These are phyloP conservation scores for Aspergillus intermedius DNA, from an alignment of 2,329 filamentous ascomycete species.

Conservation along the genomic window DNA sequence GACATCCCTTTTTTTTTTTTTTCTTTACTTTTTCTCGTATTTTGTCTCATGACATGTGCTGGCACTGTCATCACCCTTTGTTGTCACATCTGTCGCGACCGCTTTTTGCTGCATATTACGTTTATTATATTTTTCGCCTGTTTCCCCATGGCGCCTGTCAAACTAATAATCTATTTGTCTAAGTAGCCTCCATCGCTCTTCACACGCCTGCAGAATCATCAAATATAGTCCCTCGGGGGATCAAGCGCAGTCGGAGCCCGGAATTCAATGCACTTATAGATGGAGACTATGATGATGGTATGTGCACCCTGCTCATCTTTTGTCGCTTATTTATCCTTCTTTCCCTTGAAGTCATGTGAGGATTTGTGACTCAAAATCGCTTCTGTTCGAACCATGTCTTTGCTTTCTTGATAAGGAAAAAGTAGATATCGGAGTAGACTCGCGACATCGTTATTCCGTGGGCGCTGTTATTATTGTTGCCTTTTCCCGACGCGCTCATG, in stretches of 20 bases:
- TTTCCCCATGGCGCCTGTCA: slow-evolving; percentile 21
- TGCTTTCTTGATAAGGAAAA: not conserved
- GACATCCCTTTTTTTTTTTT: slow-evolving; percentile 51
- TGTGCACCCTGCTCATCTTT: slow-evolving; percentile 41
- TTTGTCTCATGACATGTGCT: slow-evolving; percentile 5
- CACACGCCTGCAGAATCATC: slow-evolving; percentile 37
- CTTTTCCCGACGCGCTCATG: slow-evolving; percentile 32
- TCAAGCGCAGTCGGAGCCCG: slow-evolving; percentile 75
- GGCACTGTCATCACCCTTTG: not conserved
- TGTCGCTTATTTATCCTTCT: slow-evolving; percentile 8
- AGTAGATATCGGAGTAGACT: slow-evolving; percentile 11
- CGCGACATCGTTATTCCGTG: slow-evolving; percentile 9
- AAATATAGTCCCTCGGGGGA: slow-evolving; percentile 56
- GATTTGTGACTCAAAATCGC: not conserved
- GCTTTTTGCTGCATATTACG: not conserved
- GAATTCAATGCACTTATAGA: slow-evolving; percentile 55
- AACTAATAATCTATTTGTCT: slow-evolving; percentile 24
- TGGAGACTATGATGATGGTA: slow-evolving; percentile 67
- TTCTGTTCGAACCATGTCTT: not conserved
- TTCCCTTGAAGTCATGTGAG: too few relatives aligned
- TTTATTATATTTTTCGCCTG: slow-evolving; percentile 9
- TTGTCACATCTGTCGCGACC: not conserved
- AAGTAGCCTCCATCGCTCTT: slow-evolving; percentile 27
- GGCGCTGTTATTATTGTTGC: slow-evolving; percentile 27
- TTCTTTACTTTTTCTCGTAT: slow-evolving; percentile 16